Conservation (phyloP, 1,284 basidiomycete genomes). For the Tylopilus sp. region DNA sequence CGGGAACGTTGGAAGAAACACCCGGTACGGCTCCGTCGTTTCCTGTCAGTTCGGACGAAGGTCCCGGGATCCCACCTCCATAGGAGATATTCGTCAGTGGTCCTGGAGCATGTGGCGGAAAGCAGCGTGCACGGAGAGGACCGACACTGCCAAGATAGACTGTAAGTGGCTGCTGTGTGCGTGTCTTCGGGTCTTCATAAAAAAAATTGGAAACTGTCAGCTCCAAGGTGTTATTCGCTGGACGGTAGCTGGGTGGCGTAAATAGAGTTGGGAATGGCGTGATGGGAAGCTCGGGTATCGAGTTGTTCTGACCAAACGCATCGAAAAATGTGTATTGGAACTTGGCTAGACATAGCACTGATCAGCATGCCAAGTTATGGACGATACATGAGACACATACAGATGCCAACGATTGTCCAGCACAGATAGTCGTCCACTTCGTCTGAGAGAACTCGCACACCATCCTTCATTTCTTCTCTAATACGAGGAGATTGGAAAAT, state of each 20-base stretch:
- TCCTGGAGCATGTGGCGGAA: slow-evolving; percentile 63
- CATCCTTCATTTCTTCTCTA: slow-evolving; percentile 71
- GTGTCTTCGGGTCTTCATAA: slow-evolving; percentile 66
- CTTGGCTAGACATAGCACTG: slow-evolving; percentile 53
- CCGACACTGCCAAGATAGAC: slow-evolving; percentile 89
- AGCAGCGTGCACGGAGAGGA: slow-evolving; percentile 69
- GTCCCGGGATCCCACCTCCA: slow-evolving; percentile 38
- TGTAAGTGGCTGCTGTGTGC: slow-evolving; percentile 66
- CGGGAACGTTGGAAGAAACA: slow-evolving; percentile 25
- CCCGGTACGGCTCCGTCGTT: slow-evolving; percentile 33
- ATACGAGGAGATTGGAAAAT: slow-evolving; percentile 73
- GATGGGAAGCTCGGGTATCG: slow-evolving; percentile 73
- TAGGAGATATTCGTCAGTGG: slow-evolving; percentile 60
- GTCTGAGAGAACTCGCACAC: slow-evolving; percentile 64
- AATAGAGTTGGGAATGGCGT: slow-evolving; percentile 88
- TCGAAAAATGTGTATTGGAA: slow-evolving; percentile 96
- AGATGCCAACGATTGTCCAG: slow-evolving; percentile 95
- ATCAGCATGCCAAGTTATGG: slow-evolving; percentile 19
- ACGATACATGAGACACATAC: slow-evolving; percentile 48
- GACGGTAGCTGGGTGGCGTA: slow-evolving; percentile 73
- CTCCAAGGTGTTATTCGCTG: slow-evolving; percentile 70
- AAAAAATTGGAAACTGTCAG: slow-evolving; percentile 84
- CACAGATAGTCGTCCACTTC: slow-evolving; percentile 93
- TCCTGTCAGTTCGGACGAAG: slow-evolving; percentile 30
- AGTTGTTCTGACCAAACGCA: slow-evolving; percentile 74